Base-by-base conservation (phyloP, 495 filamentous ascomycete species). In the Xylaria palmicola region DNA sequence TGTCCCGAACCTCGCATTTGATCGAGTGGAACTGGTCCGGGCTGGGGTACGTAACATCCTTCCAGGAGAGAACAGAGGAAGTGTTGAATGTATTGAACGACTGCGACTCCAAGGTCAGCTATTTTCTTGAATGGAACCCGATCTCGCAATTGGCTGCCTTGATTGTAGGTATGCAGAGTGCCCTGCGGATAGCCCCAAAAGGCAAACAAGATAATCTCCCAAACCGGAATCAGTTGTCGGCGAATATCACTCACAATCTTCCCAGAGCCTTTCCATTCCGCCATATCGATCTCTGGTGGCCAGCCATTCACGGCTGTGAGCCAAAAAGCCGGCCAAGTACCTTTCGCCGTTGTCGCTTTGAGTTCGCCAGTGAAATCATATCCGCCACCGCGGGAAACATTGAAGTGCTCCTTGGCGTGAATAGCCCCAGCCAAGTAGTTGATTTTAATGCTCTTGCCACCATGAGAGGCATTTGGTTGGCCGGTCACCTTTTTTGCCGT, bases 311-410 rank as follows among this genome's bases (percentile, higher is more conserved):
- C 79, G 15, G 82, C 86, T 1, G 84, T 84, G 7, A 88, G 69
- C 86, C 86, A 89, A 20, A 90, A 81, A 0, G 84, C 84, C 4
- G 83, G 83, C 83, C 83, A 85, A 0, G 83, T 85, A 0, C 84
- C 84, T 49, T 72, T 72, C 0, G 72, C 71, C 1, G 78, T 79
- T 0, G 82, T 74, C 0, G 84, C 84, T 47, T 74, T 68, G 67
- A 86, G 83, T 51, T 82, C 77, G 43, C 77, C 74, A 7, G 67
- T 71, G 64, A 85, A 84, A 62, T 82, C 78, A 39, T 81, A 80
- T 0, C 80, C 82, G 1, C 82, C 81, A 13, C 77, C 77, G 19
- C 68, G 71, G 12, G 76, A 54, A 30, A 81, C 75, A 53, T 59
- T 78, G 70, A 79, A 79, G 55, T 79, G 69, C 43, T 80, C 74